These are phyloP conservation scores for Suhomyces taliae DNA, from an alignment of 1,139 yeast genomes.

Conservation along the genomic window DNA sequence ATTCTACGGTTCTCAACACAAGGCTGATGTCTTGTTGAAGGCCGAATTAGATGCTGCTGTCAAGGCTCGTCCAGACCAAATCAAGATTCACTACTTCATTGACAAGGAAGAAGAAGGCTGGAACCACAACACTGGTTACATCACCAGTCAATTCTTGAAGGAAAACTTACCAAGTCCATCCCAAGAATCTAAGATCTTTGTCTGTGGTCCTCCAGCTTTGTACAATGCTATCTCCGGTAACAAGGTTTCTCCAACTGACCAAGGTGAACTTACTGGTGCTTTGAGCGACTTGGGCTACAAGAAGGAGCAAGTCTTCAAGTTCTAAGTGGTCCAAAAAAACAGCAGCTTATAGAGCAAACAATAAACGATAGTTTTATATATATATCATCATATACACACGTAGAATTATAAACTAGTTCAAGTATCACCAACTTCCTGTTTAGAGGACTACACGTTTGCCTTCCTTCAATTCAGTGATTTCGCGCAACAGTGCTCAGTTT, in stretches of 20 bases:
- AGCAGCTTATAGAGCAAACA: not conserved
- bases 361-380: not conserved
- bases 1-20: slow-evolving; percentile 76
- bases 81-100: slow-evolving; percentile 75
- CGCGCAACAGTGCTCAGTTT: no score
- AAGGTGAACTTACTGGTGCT: slow-evolving; percentile 90
- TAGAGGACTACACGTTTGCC: no score
- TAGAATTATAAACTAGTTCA: no score
- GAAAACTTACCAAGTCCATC: slow-evolving; percentile 61
- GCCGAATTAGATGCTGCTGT: slow-evolving; percentile 70
- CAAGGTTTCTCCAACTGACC: slow-evolving; percentile 85
- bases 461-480: no score
- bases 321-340: slow-evolving; percentile 32
- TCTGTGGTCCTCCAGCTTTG: slow-evolving; percentile 40
- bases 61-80: slow-evolving; percentile 68
- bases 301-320: slow-evolving; percentile 88
- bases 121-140: slow-evolving; percentile 51
- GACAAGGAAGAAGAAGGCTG: slow-evolving; percentile 59
- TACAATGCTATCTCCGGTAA: slow-evolving; percentile 59
- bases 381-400: no score
- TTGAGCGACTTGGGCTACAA: slow-evolving; percentile 85
- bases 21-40: slow-evolving; percentile 75
- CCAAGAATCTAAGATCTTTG: slow-evolving; percentile 91
- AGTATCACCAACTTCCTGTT: no score
- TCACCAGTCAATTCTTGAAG: slow-evolving; percentile 36